Conservation (phyloP, 169 alveolate species). For the Plasmodium malariae region DNA sequence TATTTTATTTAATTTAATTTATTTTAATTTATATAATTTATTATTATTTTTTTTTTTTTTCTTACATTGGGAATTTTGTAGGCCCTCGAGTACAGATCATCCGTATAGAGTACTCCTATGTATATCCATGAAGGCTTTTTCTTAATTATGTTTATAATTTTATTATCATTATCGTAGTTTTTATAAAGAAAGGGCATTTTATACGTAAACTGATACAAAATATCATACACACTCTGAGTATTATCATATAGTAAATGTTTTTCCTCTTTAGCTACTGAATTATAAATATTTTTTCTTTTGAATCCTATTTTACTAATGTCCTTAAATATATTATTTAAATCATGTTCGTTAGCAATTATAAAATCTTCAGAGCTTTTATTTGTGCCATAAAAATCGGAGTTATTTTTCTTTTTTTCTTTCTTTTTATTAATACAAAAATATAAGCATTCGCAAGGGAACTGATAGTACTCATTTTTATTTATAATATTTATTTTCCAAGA, state of each 20-base stretch:
- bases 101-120: conserved; percentile 69
- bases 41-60: background rate
- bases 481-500: conserved; percentile 54
- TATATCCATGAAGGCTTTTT: conserved; percentile 66
- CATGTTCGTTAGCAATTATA: conserved; percentile 61
- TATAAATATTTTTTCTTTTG: conserved; percentile 28
- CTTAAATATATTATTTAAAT: conserved; percentile 42
- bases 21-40: background rate
- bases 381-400: conserved; percentile 27
- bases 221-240: conserved; percentile 63
- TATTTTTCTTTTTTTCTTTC: conserved; percentile 34
- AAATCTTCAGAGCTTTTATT: conserved; percentile 40
- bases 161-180: conserved; percentile 32
- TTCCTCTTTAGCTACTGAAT: conserved; percentile 54
- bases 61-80: conserved; percentile 71
- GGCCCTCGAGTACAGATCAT: conserved; percentile 68
- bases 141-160: conserved; percentile 66
- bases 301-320: conserved; percentile 59
- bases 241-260: conserved; percentile 63
- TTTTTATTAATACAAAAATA: conserved; percentile 67
- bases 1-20: too few relatives aligned
- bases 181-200: conserved; percentile 68
- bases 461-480: conserved; percentile 61
- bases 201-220: conserved; percentile 50
- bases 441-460: conserved; percentile 67